Evolutionary conservation across 345 rosid genomes (phyloP), one percentile per base, ranked within the genome.

Genomic region (Angophora floribunda): DNA sequence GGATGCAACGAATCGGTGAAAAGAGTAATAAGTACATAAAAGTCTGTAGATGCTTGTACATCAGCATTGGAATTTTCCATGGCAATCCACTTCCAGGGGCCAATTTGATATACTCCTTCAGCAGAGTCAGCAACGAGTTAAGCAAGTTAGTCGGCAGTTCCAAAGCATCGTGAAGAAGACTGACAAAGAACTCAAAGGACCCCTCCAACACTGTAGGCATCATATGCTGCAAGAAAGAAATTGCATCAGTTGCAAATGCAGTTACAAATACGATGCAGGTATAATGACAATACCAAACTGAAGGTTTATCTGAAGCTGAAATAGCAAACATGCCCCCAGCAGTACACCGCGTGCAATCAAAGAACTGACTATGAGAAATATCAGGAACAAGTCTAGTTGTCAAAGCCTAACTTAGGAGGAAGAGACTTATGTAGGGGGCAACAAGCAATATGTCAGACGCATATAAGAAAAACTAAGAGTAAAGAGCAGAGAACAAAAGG

Each of bases 171-270:
- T 88, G 93, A 89, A 95, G 91, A 92, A 92, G 90, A 91, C 93
- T 94, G 91, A 94, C 90, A 89, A 96, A 95, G 93, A 95, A 93
- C 57, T 98, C 98, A 93, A 96, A 95, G 7, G 96, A 95, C 88
- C 98, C 98, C 91, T 98, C 99, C 92, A 97, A 90, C 85, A 89
- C 93, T 89, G 92, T 90, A 19, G 93, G 99, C 90, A 94, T 89
- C 45, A 88, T 79, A 90, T 90, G 92, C 99, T 98, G 98, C 94
- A 95, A 85, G 90, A 85, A 52, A 67, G 57, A 47, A 65, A 82
- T 45, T 26, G 28, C 87, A 85, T n/a, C 87, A 85, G 87, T 85
- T 85, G 61, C 55, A 28, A 22, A 85, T 36, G 82, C 49, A 75
- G 47, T 75, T 53, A 85, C 44, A 16, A 47, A 44, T 53, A 51